These are phyloP conservation scores for Verticillium nonalfalfae DNA, from an alignment of 2,329 filamentous ascomycete genomes.

Conservation along the genomic window DNA sequence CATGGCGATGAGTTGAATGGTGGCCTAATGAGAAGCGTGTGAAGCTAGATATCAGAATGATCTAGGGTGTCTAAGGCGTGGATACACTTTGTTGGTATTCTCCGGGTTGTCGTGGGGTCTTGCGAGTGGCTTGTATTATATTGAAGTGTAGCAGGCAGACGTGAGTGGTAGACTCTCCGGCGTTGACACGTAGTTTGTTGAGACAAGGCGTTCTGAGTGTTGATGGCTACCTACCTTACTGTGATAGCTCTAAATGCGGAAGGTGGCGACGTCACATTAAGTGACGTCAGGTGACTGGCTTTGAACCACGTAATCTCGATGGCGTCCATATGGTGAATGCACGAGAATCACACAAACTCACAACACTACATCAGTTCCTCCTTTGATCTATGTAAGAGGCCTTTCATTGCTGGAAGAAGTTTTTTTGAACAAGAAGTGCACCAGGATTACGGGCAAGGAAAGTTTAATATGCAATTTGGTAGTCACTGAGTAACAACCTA, in stretches of 20 bases:
- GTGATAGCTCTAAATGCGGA: background rate
- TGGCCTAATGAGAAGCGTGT: background rate
- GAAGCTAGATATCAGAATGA: background rate
- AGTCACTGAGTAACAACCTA: too few relatives aligned
- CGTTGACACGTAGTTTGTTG: background rate
- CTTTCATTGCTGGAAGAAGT: too few relatives aligned
- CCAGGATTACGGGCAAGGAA: too few relatives aligned
- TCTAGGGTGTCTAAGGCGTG: background rate
- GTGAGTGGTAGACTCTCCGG: background rate
- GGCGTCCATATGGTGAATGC: too few relatives aligned
- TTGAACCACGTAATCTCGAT: background rate
- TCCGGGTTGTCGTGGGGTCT: too few relatives aligned
- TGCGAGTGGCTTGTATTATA: background rate
- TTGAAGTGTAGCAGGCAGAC: background rate
- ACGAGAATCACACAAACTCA: background rate
- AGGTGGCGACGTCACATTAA: slow-evolving; percentile 1
- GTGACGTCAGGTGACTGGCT: slow-evolving; percentile 6
- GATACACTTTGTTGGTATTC: background rate
- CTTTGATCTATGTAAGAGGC: too few relatives aligned
- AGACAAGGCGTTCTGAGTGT: background rate
- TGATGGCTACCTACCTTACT: too few relatives aligned
- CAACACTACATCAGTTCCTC: background rate
- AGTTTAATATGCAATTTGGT: too few relatives aligned
- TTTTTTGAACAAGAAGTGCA: too few relatives aligned
- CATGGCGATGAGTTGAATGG: slow-evolving; percentile 29